Percentiles rank a stretch among this genome's conserved stretches.
Conservation (phyloP, 176 grass and related monocot species). For the Phoenix roebelenii region DNA sequence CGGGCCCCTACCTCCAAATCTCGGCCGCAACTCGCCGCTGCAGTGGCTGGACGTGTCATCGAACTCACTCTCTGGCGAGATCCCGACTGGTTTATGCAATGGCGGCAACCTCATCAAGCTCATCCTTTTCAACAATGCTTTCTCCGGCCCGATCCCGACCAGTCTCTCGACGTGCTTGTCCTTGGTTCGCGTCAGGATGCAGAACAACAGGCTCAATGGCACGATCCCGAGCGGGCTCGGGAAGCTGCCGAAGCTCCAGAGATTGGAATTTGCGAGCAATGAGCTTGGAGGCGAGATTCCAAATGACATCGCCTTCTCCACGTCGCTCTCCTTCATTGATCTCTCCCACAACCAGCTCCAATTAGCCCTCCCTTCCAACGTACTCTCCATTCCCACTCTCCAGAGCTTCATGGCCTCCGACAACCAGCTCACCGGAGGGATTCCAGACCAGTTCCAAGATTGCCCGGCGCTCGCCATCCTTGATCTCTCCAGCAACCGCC, state of each 20-base stretch:
- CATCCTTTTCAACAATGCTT: slow-evolving; percentile 82
- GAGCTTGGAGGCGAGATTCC: slow-evolving; percentile 75
- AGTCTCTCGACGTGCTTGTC: slow-evolving; percentile 58
- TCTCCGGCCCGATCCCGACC: slow-evolving; percentile 55
- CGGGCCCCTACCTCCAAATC: slow-evolving; percentile 40
- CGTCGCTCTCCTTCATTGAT: slow-evolving; percentile 82
- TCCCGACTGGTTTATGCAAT: slow-evolving; percentile 55
- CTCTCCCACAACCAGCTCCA: slow-evolving; percentile 65
- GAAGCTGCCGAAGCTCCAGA: slow-evolving; percentile 57
- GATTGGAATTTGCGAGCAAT: slow-evolving; percentile 76
- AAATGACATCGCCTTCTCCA: slow-evolving; percentile 48
- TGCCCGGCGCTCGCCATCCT: slow-evolving; percentile 64
- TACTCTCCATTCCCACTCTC: slow-evolving; percentile 47
- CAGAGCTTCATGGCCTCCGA: slow-evolving; percentile 83
- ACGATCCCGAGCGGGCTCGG: slow-evolving; percentile 58
- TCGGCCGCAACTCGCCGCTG: slow-evolving; percentile 55
- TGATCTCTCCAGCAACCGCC: slow-evolving; percentile 76
- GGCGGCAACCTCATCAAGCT: slow-evolving; percentile 58
- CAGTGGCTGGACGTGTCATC: slow-evolving; percentile 96
- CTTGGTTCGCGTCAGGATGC: slow-evolving; percentile 70
- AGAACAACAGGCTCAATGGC: slow-evolving; percentile 65
- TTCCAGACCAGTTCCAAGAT: slow-evolving; percentile 88
- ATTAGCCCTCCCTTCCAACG: slow-evolving; percentile 47
- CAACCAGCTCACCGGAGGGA: slow-evolving; percentile 60
- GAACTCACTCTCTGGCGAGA: slow-evolving; percentile 41